Evolutionary conservation across 495 filamentous ascomycete genomes (phyloP).

Genomic region (Aspergillus sclerotioniger): DNA sequence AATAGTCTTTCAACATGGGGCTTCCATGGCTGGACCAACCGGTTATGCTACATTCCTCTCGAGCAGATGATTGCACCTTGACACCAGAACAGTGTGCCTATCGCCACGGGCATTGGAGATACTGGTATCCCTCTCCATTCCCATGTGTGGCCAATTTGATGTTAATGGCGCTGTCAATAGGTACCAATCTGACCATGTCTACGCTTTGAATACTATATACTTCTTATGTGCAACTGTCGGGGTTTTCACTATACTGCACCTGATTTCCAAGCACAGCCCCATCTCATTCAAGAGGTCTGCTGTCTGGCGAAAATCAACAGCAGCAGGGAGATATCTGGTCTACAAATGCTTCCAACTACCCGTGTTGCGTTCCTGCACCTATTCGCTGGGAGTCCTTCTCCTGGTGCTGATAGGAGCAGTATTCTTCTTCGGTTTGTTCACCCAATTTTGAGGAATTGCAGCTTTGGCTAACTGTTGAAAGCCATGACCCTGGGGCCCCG

Average conservation of each 20-base stretch:
- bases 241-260: slow-evolving; percentile 44
- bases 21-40: slow-evolving; percentile 46
- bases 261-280: slow-evolving; percentile 22
- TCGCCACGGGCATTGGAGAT: slow-evolving; percentile 43
- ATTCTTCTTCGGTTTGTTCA: slow-evolving; percentile 46
- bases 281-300: slow-evolving; percentile 12
- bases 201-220: slow-evolving; percentile 46
- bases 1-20: not conserved
- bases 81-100: slow-evolving; percentile 49
- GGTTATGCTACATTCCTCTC: slow-evolving; percentile 48
- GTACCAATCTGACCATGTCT: slow-evolving; percentile 54
- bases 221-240: slow-evolving; percentile 48
- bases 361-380: slow-evolving; percentile 28
- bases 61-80: slow-evolving; percentile 44
- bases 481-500: slow-evolving; percentile 48
- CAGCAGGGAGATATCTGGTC: slow-evolving; percentile 32
- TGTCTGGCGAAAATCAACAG: slow-evolving; percentile 26
- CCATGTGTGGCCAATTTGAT: not conserved
- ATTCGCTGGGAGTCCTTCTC: slow-evolving; percentile 42
- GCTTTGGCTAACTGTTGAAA: slow-evolving; percentile 15
- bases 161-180: slow-evolving; percentile 19
- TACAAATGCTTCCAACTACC: slow-evolving; percentile 42
- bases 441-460: not conserved
- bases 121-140: slow-evolving; percentile 34
- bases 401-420: slow-evolving; percentile 38